Evolutionary conservation across 805 yeast genomes (phyloP).

Genomic region (Candida qinlingensis): DNA sequence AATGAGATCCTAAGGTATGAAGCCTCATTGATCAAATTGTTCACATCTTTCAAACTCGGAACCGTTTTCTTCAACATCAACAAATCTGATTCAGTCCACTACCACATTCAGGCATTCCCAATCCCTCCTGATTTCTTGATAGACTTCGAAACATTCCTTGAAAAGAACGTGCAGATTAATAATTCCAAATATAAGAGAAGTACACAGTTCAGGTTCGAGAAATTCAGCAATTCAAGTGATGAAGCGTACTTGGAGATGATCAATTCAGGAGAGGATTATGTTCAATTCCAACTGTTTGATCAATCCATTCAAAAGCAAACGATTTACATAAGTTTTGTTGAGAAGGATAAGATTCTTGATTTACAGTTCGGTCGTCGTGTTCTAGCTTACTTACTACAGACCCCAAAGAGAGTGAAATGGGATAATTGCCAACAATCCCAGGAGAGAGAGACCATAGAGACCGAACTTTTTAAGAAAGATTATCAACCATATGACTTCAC

Average conservation of each 20-base stretch:
- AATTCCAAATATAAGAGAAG: slow-evolving; percentile 42
- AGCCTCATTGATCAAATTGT: slow-evolving; percentile 42
- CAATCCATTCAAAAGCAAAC: slow-evolving; percentile 28
- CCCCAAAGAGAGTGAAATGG: slow-evolving; percentile 69
- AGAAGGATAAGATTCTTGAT: slow-evolving; percentile 45
- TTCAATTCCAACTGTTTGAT: slow-evolving; percentile 28
- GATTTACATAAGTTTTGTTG: slow-evolving; percentile 26
- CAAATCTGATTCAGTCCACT: slow-evolving; percentile 60
- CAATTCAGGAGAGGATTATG: slow-evolving; percentile 25
- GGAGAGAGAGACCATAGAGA: slow-evolving; percentile 58
- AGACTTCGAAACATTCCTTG: slow-evolving; percentile 41
- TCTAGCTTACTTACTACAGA: slow-evolving; percentile 54
- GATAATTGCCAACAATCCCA: slow-evolving; percentile 63
- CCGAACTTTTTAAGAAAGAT: slow-evolving; percentile 52
- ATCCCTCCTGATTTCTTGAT: slow-evolving; percentile 40
- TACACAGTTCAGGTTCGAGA: slow-evolving; percentile 38
- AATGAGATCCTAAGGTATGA: slow-evolving; percentile 47
- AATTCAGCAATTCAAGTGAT: slow-evolving; percentile 25
- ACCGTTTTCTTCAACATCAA: slow-evolving; percentile 69
- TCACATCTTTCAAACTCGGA: slow-evolving; percentile 36
- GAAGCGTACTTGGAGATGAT: slow-evolving; percentile 24
- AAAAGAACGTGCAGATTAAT: slow-evolving; percentile 39
- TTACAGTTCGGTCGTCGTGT: slow-evolving; percentile 82
- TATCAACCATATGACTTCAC: slow-evolving; percentile 54
- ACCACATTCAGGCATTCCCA: slow-evolving; percentile 74